A percentile compares a stretch with the other conserved stretches of the same genome.
phyloP scores from a whole-genome alignment of 805 yeast genomes.

The Pichia cephalocereana region DNA sequence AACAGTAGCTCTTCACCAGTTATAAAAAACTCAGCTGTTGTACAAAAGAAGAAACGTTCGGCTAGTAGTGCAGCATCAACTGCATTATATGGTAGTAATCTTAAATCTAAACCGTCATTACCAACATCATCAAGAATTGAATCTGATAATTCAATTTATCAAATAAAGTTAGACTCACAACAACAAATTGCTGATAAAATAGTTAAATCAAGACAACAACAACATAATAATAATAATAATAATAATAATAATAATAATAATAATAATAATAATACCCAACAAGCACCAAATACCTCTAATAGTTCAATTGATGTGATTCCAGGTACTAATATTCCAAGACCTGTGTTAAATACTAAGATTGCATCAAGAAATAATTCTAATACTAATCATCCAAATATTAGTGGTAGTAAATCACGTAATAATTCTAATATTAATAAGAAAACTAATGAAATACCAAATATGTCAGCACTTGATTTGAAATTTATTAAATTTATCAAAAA shows the following conservation, averaged over 20 bases:
- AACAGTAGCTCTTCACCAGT: not conserved
- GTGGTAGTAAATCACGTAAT: conserved; percentile 8
- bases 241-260: not conserved
- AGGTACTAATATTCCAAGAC: conserved; percentile 50
- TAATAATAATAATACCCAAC: not conserved
- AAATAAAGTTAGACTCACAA: not conserved
- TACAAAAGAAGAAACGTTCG: not conserved
- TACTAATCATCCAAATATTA: not conserved
- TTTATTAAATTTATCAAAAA: conserved; percentile 48
- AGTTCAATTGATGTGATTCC: conserved; percentile 36
- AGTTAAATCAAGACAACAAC: conserved; percentile 2
- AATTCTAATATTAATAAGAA: conserved; percentile 1
- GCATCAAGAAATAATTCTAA: conserved; percentile 6
- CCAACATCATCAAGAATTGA: not conserved
- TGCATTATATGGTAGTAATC: conserved; percentile 10
- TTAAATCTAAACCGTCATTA: not conserved
- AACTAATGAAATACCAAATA: conserved; percentile 31
- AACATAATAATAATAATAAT: not conserved
- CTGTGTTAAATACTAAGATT: conserved; percentile 33
- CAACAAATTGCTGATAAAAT: conserved; percentile 4
- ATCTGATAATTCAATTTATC: not conserved
- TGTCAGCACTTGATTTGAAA: conserved; percentile 45
- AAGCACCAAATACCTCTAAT: not conserved
- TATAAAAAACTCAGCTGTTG: not conserved
- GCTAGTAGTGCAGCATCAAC: conserved; percentile 17